phyloP scores from a whole-genome alignment of 495 filamentous ascomycete genomes.

The Penicillium cataractarum region DNA sequence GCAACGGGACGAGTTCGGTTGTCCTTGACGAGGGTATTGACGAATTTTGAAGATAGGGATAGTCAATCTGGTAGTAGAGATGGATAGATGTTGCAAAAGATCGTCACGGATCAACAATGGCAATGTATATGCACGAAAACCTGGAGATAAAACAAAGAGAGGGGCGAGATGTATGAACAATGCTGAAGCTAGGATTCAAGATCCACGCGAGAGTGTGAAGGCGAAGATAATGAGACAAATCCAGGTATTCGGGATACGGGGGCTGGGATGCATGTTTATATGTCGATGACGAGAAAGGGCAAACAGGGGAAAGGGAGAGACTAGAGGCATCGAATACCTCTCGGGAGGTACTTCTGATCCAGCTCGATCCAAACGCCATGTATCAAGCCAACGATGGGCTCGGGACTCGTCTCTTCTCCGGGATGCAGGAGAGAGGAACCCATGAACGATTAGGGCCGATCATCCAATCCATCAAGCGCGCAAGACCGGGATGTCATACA shows the following conservation, averaged over 20 bases:
- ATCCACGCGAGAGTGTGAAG: conserved; percentile 26
- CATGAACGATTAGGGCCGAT: conserved; percentile 32
- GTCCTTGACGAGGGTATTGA: conserved; percentile 15
- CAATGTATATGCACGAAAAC: conserved; percentile 28
- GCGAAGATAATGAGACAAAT: conserved; percentile 30
- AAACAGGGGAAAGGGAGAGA: conserved; percentile 6
- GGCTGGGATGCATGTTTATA: conserved; percentile 36
- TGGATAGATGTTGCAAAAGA: not conserved
- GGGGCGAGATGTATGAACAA: conserved; percentile 26
- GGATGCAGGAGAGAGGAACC: conserved; percentile 30
- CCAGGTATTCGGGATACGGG: conserved; percentile 17
- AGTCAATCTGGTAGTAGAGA: not conserved
- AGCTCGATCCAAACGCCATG: conserved; percentile 1
- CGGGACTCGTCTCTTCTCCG: conserved; percentile 11
- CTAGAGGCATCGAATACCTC: not conserved
- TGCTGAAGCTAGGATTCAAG: conserved; percentile 20
- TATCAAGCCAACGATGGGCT: conserved; percentile 7
- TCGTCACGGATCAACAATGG: conserved; percentile 18
- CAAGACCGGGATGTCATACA: conserved; percentile 41
- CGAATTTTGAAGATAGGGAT: conserved; percentile 9
- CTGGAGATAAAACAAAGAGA: conserved; percentile 18
- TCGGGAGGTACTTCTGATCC: conserved; percentile 21
- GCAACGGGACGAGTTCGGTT: not conserved
- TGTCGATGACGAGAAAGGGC: conserved; percentile 18
- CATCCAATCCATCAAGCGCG: conserved; percentile 28